These are phyloP conservation scores for Tilletiopsis washingtonensis DNA, from an alignment of 1,284 basidiomycete genomes.

Conservation along the genomic window DNA sequence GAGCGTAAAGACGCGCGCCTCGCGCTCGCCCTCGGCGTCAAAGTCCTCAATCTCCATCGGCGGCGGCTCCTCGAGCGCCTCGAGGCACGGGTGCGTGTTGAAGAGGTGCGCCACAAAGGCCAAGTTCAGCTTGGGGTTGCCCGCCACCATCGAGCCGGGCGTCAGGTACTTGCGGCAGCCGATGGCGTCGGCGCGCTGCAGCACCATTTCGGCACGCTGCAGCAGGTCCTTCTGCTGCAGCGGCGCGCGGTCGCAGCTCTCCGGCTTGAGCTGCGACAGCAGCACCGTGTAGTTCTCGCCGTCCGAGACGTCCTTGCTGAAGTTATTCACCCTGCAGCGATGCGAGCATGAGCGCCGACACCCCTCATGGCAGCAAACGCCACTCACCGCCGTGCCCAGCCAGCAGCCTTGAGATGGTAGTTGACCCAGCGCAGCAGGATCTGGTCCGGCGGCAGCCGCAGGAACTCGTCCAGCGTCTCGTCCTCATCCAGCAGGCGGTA, in stretches of 20 bases:
- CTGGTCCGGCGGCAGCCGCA: constrained; percentile 89
- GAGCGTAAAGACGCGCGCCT: constrained; percentile 92
- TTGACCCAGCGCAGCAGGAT: constrained; percentile 97
- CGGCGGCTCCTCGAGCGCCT: constrained; percentile 74
- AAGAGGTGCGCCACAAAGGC: constrained; percentile 98
- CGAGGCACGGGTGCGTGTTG: constrained; percentile 75
- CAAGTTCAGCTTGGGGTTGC: constrained; percentile 96
- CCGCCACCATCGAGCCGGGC: constrained; percentile 76
- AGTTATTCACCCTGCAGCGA: constrained; percentile 77
- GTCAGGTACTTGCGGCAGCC: constrained; percentile 95
- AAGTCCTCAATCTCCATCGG: constrained; percentile 81
- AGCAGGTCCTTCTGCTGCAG: constrained; percentile 75
- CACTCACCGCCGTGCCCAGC: constrained; percentile 65
- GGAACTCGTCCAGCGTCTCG: constrained; percentile 90
- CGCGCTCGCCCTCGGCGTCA: constrained; percentile 94
- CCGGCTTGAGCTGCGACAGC: constrained; percentile 79
- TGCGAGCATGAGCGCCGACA: too few species aligned
- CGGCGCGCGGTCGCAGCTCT: constrained; percentile 83
- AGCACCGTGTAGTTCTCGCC: constrained; percentile 96
- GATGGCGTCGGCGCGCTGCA: constrained; percentile 86
- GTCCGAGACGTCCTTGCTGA: constrained; percentile 87
- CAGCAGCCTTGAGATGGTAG: constrained; percentile 91
- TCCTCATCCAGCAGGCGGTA: constrained; percentile 92
- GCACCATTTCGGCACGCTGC: constrained; percentile 76
- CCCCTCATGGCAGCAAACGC: constrained; percentile 45